phyloP scores from a whole-genome alignment of 1,284 basidiomycete genomes.

The Ganoderma sinense region DNA sequence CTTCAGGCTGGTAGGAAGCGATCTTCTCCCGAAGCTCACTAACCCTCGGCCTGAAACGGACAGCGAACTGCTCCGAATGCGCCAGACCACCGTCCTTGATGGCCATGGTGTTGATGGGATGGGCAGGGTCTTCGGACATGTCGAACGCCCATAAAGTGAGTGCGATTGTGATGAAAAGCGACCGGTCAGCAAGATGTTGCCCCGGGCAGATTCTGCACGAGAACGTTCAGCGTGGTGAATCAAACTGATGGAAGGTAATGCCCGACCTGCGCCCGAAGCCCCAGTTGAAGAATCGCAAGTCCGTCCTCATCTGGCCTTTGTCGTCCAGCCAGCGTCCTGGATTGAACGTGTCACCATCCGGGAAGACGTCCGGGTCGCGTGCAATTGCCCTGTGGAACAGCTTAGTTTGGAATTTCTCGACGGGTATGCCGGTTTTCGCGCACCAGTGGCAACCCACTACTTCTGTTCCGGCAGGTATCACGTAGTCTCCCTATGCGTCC shows the following conservation, averaged over 20 bases:
- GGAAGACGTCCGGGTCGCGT: constrained; percentile 62
- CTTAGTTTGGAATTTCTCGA: neutral
- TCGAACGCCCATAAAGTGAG: constrained; percentile 68
- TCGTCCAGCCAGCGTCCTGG: constrained; percentile 64
- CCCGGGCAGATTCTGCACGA: constrained; percentile 63
- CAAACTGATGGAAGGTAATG: neutral
- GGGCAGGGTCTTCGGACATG: constrained; percentile 51
- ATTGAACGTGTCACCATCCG: constrained; percentile 64
- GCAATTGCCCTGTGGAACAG: constrained; percentile 52
- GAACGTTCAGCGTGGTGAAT: neutral
- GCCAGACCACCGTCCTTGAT: constrained; percentile 66
- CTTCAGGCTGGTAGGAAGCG: constrained; percentile 14
- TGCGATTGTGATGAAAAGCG: constrained; percentile 65
- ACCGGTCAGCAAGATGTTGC: constrained; percentile 62
- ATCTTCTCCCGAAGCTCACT: constrained; percentile 23
- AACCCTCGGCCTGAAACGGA: constrained; percentile 46
- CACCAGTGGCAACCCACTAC: constrained; percentile 72
- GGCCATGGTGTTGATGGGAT: constrained; percentile 62
- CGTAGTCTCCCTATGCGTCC: constrained; percentile 51
- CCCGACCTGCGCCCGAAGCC: constrained; percentile 66
- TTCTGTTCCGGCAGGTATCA: constrained; percentile 65
- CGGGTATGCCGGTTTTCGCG: neutral
- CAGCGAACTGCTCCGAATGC: constrained; percentile 62
- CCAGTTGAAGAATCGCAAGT: constrained; percentile 59
- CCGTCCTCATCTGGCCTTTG: constrained; percentile 55